Evolutionary conservation across 2,329 filamentous ascomycete species (phyloP).

Genomic region (Alternaria novae-zelandiae): DNA sequence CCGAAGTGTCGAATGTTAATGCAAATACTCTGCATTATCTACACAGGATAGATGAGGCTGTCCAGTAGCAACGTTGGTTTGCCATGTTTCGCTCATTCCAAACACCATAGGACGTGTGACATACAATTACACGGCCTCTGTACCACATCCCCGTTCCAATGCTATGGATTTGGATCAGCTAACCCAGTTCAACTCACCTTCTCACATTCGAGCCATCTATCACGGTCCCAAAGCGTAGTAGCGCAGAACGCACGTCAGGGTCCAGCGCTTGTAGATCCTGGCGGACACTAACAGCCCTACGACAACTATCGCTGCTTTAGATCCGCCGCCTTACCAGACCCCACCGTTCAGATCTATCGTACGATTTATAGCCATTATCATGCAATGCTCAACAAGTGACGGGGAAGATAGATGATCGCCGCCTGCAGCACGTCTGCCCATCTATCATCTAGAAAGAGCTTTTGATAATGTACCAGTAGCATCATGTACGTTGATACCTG

Average conservation of each 20-base stretch:
- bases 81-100: neutral
- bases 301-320: neutral
- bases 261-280: constrained; percentile 3
- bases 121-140: neutral
- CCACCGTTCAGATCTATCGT: neutral
- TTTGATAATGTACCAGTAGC: neutral
- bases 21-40: constrained; percentile 4
- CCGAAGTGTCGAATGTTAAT: constrained; percentile 22
- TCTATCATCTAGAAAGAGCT: neutral
- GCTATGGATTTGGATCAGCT: neutral
- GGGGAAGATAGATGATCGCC: neutral
- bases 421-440: neutral
- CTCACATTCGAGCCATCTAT: neutral
- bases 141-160: neutral
- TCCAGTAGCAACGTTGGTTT: neutral
- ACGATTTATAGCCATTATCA: neutral
- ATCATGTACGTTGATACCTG: neutral
- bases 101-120: neutral
- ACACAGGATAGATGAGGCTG: neutral
- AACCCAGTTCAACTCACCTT: neutral
- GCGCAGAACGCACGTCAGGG: constrained; percentile 9
- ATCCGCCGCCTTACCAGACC: neutral
- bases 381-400: neutral
- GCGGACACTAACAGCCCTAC: constrained; percentile 14
- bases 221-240: constrained; percentile 1